phyloP scores from a whole-genome alignment of 495 filamentous ascomycete species.

The Penicillium lagena region DNA sequence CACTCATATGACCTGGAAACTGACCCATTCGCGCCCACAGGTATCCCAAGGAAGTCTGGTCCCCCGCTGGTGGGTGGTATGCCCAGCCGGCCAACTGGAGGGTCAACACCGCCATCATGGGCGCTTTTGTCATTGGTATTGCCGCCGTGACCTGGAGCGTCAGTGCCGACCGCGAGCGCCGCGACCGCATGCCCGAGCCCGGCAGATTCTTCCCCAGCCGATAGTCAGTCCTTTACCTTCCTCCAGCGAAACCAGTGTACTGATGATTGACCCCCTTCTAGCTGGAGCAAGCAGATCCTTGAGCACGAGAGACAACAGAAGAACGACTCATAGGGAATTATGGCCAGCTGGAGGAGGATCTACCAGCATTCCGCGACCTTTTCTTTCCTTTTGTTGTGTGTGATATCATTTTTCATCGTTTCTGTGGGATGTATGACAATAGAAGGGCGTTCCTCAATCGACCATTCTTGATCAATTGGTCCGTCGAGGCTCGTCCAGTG shows the following conservation, averaged over 20 bases:
- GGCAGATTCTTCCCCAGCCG: slow-evolving; percentile 90
- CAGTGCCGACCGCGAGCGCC: slow-evolving; percentile 75
- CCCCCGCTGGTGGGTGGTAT: slow-evolving; percentile 97
- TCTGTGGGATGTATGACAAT: slow-evolving; percentile 39
- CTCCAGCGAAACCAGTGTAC: slow-evolving; percentile 1
- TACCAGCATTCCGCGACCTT: slow-evolving; percentile 23
- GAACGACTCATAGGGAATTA: slow-evolving; percentile 44
- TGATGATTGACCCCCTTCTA: slow-evolving; percentile 19
- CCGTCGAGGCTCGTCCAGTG: slow-evolving; percentile 39
- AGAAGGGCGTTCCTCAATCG: slow-evolving; percentile 36
- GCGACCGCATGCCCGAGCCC: slow-evolving; percentile 79
- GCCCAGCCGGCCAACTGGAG: slow-evolving; percentile 91
- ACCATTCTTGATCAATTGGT: slow-evolving; percentile 33
- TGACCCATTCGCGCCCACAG: slow-evolving; percentile 40
- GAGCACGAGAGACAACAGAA: slow-evolving; percentile 70
- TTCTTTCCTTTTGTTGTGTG: slow-evolving; percentile 14
- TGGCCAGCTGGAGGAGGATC: slow-evolving; percentile 9
- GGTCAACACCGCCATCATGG: slow-evolving; percentile 81
- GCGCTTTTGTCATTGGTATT: slow-evolving; percentile 65
- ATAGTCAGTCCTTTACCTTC: slow-evolving; percentile 59
- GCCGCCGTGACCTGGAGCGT: slow-evolving; percentile 67
- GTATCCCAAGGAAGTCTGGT: slow-evolving; percentile 99
- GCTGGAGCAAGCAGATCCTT: slow-evolving; percentile 88
- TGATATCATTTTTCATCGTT: slow-evolving; percentile 29
- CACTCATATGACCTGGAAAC: slow-evolving; percentile 1